These are phyloP conservation scores for Mallotus nudiflorus DNA, from an alignment of 345 rosid species.

Conservation along the genomic window DNA sequence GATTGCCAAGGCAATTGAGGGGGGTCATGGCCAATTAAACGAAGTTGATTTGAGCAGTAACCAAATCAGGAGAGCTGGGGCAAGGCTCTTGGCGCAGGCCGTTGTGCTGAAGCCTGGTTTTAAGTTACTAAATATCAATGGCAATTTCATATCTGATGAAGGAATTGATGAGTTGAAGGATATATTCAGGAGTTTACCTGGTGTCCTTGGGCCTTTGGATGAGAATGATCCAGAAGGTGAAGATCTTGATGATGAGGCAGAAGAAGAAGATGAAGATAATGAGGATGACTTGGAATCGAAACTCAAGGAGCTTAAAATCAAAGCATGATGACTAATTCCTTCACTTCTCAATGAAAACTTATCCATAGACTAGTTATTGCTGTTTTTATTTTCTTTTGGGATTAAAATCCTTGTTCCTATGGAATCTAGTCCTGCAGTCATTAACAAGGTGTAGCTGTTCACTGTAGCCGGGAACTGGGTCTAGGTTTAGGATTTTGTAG, in stretches of 20 bases:
- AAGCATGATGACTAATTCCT: constrained; percentile 44
- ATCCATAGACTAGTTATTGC: background rate
- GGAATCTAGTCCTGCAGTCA: constrained; percentile 16
- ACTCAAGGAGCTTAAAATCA: constrained; percentile 67
- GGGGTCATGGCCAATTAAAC: constrained; percentile 29
- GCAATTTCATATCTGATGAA: constrained; percentile 36
- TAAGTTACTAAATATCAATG: constrained; percentile 34
- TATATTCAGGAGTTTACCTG: constrained; percentile 26
- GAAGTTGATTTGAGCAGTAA: constrained; percentile 38
- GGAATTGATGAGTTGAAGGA: constrained; percentile 38
- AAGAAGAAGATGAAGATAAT: constrained; percentile 42
- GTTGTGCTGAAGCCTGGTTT: constrained; percentile 26
- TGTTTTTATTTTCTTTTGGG: background rate
- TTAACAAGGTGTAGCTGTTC: constrained; percentile 13
- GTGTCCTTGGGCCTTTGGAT: constrained; percentile 31
- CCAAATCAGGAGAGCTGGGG: constrained; percentile 35
- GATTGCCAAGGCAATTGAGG: constrained; percentile 33
- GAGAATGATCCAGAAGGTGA: constrained; percentile 57
- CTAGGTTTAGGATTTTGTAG: constrained; percentile 17
- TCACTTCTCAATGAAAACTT: background rate
- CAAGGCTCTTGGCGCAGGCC: constrained; percentile 34
- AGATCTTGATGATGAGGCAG: constrained; percentile 63
- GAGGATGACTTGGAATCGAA: constrained; percentile 70
- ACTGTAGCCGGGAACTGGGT: constrained; percentile 13
- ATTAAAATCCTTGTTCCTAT: constrained; percentile 3